Conservation (phyloP, 2,329 filamentous ascomycete genomes). For the Ophiosphaerella narmari region DNA sequence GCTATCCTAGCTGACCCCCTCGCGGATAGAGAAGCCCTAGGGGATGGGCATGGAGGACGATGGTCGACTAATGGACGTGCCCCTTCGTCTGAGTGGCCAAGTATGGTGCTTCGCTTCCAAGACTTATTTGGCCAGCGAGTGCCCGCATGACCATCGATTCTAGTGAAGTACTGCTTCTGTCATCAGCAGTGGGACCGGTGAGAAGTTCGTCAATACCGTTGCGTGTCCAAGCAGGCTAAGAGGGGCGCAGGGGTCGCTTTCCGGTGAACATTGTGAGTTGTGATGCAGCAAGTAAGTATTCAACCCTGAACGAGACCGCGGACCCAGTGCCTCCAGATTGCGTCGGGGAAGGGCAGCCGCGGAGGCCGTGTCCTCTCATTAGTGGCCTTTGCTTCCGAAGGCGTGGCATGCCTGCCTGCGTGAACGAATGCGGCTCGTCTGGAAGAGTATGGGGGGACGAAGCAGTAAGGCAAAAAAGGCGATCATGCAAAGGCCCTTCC, state of each 20-base stretch:
- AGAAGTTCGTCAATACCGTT: not conserved
- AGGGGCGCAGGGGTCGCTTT: not conserved
- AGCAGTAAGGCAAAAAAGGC: conserved; percentile 21
- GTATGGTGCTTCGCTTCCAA: not conserved
- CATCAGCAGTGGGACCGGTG: not conserved
- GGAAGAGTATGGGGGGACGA: conserved; percentile 5
- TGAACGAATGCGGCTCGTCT: conserved; percentile 9
- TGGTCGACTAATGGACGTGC: not conserved
- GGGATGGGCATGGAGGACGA: not conserved
- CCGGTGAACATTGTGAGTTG: conserved; percentile 1
- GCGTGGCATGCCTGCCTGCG: conserved; percentile 16
- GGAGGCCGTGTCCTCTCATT: conserved; percentile 2
- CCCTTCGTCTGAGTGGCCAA: not conserved
- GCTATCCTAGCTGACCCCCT: not conserved
- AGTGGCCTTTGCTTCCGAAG: not conserved
- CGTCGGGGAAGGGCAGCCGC: not conserved
- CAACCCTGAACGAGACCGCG: not conserved
- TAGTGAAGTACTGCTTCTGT: not conserved
- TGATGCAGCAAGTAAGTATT: no score
- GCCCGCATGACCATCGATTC: conserved; percentile 5
- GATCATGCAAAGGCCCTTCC: conserved; percentile 18
- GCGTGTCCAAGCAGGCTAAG: not conserved
- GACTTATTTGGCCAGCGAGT: not conserved
- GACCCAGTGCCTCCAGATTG: not conserved
- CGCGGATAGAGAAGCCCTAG: not conserved